These are phyloP conservation scores for Moringa oleifera DNA, from an alignment of 345 rosid genomes.

Conservation along the genomic window DNA sequence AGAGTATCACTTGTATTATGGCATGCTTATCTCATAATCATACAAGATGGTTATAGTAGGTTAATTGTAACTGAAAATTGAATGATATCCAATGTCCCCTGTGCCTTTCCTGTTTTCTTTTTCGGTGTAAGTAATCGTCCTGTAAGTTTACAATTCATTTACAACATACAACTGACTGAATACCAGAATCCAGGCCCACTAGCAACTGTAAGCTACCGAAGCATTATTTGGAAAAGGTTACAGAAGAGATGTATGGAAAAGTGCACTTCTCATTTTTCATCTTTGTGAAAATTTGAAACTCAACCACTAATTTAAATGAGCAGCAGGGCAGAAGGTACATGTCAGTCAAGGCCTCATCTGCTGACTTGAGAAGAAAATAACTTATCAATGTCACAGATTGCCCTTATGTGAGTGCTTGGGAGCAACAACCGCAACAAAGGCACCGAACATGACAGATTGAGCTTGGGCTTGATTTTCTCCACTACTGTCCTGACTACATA, in stretches of 20 bases:
- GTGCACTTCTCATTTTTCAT: background rate
- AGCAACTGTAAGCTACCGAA: background rate
- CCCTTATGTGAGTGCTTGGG: constrained; percentile 55
- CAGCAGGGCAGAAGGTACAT: background rate
- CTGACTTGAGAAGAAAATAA: constrained; percentile 21
- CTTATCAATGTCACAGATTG: constrained; percentile 49
- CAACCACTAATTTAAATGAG: background rate
- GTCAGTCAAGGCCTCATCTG: constrained; percentile 3
- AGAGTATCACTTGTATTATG: background rate
- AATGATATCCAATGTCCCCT: background rate
- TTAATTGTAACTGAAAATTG: background rate
- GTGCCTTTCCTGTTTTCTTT: background rate
- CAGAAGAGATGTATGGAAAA: background rate
- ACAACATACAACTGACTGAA: background rate
- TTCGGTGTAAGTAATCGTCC: background rate
- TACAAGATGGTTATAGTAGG: background rate
- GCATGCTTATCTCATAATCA: background rate
- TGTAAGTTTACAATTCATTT: background rate
- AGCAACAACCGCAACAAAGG: constrained; percentile 62
- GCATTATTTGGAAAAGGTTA: background rate
- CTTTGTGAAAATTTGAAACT: background rate
- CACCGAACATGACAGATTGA: constrained; percentile 30
- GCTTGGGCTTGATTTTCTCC: constrained; percentile 47
- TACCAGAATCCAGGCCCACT: background rate
- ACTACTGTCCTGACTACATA: constrained; percentile 36